Evolutionary conservation across 495 filamentous ascomycete species (phyloP), one percentile per base, ranked within the genome.

Genomic region (Penicillium atrosanguineum): DNA sequence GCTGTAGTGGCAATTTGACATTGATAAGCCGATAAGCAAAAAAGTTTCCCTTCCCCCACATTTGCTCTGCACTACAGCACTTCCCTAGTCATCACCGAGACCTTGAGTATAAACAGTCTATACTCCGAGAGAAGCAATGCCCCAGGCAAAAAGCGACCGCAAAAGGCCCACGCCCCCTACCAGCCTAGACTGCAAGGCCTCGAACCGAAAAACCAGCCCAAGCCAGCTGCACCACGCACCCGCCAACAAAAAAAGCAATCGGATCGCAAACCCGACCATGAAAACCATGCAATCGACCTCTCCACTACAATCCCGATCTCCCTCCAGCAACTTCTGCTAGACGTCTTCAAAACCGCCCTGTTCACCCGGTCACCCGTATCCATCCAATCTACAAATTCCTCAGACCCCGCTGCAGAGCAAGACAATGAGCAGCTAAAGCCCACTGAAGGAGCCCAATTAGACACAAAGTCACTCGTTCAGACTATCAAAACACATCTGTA

Each of bases 401-500:
- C 41, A 39, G 38, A 46, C 45, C 21, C 47, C n/a, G 16, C 44
- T 18, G 9, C 40, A 18, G 51, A 68, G 14, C 68, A 40, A 20
- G 20, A 31, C 31, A n/a, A 36, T 29, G 25, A 44, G 23, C 31
- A 29, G 7, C 12, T 44, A 23, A 28, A 55, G 18, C 20, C 50
- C 9, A 52, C 56, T n/a, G 39, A 54, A 7, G 23, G 23, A 23
- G 45, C 50, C 14, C 50, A 61, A 7, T 55, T 76, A 3, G 74
- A 79, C 25, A 77, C 82, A 9, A 70, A 77, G 23, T 53, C 75
- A 16, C 70, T 81, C 2, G 75, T 97, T 7, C 94, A 97, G 64
- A 78, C 81, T 18, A 80, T 97, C 21, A 98, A 97, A 64, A 70
- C 80, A 6, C 87, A 91, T 51, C 76, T 97, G 1, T 97, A 86